Percentiles rank a stretch among this genome's conserved stretches.
phyloP scores from a whole-genome alignment of 2,329 filamentous ascomycete genomes.

The Arachnomyces sp. region DNA sequence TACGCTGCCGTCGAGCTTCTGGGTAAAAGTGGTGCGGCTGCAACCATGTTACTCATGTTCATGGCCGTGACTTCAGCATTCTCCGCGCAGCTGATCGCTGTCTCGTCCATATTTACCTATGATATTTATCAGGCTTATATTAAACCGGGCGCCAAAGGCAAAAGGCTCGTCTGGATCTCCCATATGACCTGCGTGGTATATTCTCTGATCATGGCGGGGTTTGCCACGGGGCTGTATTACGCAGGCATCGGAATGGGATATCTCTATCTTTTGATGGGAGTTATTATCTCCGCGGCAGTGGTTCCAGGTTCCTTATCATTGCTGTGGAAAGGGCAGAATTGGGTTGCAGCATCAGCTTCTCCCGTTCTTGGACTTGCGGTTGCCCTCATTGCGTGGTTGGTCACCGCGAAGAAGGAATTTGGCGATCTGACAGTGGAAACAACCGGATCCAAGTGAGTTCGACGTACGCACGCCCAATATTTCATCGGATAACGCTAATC shows the following conservation, averaged over 20 bases:
- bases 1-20: conserved; percentile 77
- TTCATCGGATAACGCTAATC: not conserved
- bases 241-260: conserved; percentile 80
- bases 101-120: conserved; percentile 81
- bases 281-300: conserved; percentile 78
- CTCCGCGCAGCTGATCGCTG: conserved; percentile 75
- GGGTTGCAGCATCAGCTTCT: conserved; percentile 60
- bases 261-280: conserved; percentile 82
- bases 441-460: conserved; percentile 62
- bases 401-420: conserved; percentile 62
- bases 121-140: conserved; percentile 84
- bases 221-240: conserved; percentile 66
- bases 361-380: conserved; percentile 62
- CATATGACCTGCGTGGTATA: conserved; percentile 67
- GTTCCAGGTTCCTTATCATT: conserved; percentile 73
- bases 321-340: conserved; percentile 72
- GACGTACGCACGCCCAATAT: not conserved
- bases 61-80: conserved; percentile 84
- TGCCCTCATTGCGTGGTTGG: conserved; percentile 67
- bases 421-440: conserved; percentile 61
- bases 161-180: conserved; percentile 68
- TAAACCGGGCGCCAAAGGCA: conserved; percentile 66
- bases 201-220: conserved; percentile 66
- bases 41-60: conserved; percentile 72
- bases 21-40: conserved; percentile 70